phyloP scores from a whole-genome alignment of 192 early-diverging fungal species.

The Tieghemiomyces parasiticus region DNA sequence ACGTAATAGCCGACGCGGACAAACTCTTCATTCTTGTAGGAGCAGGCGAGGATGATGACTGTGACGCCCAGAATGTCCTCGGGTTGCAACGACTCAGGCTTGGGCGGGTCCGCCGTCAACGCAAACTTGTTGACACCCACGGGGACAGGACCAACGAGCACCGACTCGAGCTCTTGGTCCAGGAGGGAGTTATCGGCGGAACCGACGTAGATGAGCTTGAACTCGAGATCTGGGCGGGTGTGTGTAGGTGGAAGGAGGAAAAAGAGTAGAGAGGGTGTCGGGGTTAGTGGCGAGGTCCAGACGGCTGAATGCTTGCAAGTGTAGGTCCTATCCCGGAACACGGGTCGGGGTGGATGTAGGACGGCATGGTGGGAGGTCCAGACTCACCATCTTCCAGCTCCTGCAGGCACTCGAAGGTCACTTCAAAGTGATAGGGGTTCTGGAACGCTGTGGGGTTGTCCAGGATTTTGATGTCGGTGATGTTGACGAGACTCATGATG shows the following conservation, averaged over 20 bases:
- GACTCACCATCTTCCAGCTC: constrained; percentile 63
- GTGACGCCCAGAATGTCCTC: constrained; percentile 79
- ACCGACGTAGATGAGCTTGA: constrained; percentile 92
- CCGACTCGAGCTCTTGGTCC: constrained; percentile 90
- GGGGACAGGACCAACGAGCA: constrained; percentile 92
- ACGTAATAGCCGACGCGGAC: constrained; percentile 97
- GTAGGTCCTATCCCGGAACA: too few species aligned
- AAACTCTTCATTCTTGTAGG: constrained; percentile 83
- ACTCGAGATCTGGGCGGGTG: constrained; percentile 73
- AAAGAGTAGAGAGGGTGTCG: too few species aligned
- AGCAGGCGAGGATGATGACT: constrained; percentile 79
- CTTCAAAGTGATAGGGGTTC: constrained; percentile 79
- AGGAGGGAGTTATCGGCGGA: constrained; percentile 62
- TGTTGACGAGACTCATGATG: constrained; percentile 64
- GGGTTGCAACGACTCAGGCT: constrained; percentile 57
- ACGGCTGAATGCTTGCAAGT: too few species aligned
- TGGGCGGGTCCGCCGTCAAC: constrained; percentile 62
- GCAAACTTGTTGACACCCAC: constrained; percentile 90
- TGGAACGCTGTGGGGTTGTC: constrained; percentile 75
- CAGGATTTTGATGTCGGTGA: constrained; percentile 67
- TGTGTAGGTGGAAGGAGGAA: too few species aligned
- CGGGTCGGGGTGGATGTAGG: too few species aligned
- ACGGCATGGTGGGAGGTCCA: too few species aligned
- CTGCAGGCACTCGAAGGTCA: constrained; percentile 91
- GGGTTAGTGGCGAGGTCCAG: too few species aligned